Evolutionary conservation across 192 early-diverging fungal genomes (phyloP).

Genomic region (Cetraspora pellucida): DNA sequence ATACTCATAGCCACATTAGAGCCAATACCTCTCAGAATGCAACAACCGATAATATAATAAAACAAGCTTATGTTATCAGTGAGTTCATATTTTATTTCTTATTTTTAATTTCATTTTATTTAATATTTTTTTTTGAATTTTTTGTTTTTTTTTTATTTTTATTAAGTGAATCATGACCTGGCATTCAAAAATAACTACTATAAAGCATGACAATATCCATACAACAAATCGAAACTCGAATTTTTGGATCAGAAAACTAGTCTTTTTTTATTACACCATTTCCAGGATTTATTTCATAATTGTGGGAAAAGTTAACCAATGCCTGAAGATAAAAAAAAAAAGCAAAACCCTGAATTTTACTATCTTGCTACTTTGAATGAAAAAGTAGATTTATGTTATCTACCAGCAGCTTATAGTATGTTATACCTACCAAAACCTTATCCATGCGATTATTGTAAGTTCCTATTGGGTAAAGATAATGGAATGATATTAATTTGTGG

Average conservation of each 20-base stretch:
- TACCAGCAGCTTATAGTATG: no score
- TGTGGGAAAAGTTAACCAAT: not conserved
- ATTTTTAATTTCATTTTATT: not conserved
- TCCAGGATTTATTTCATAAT: not conserved
- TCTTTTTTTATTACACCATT: slow-evolving; percentile 12
- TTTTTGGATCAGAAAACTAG: not conserved
- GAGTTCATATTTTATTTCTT: not conserved
- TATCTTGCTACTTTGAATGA: no score
- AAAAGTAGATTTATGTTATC: no score
- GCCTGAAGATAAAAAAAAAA: not conserved
- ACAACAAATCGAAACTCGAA: not conserved
- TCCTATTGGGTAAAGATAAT: no score
- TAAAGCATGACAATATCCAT: not conserved
- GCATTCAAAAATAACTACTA: not conserved
- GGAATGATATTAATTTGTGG: no score
- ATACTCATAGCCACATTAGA: not conserved
- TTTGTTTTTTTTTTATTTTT: not conserved
- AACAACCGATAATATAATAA: not conserved
- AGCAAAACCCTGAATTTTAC: not conserved
- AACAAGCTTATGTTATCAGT: slow-evolving; percentile 1
- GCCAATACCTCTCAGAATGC: not conserved
- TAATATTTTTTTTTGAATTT: not conserved
- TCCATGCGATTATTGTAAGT: no score
- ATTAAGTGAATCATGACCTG: not conserved
- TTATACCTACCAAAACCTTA: no score